phyloP scores from a whole-genome alignment of 1,284 basidiomycete species.

The Calocybe gambosa region DNA sequence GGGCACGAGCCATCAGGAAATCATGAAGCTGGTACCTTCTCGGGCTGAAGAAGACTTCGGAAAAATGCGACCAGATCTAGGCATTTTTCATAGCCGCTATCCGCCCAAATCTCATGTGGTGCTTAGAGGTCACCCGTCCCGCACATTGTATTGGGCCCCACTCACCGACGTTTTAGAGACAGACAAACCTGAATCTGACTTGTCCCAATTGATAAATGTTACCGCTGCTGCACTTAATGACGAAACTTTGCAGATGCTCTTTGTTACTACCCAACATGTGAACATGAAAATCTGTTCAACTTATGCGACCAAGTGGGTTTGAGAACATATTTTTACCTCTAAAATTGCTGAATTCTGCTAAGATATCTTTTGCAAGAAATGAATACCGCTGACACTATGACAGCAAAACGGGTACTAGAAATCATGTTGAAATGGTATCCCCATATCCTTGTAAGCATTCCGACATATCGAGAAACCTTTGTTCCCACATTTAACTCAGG shows the following conservation, averaged over 20 bases:
- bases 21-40: background rate
- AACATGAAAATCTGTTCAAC: slow-evolving; percentile 9
- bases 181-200: slow-evolving; percentile 3
- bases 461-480: background rate
- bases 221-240: slow-evolving; percentile 11
- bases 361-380: slow-evolving; percentile 8
- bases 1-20: slow-evolving; percentile 1
- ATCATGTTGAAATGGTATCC: slow-evolving; percentile 11
- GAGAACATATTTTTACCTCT: background rate
- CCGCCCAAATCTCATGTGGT: slow-evolving; percentile 8
- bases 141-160: background rate
- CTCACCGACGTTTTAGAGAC: slow-evolving; percentile 6
- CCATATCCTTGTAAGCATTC: slow-evolving; percentile 8
- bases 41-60: slow-evolving; percentile 9
- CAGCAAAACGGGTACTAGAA: slow-evolving; percentile 7
- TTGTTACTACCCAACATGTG: slow-evolving; percentile 10
- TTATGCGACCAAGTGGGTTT: slow-evolving; percentile 9
- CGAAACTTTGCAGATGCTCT: slow-evolving; percentile 10
- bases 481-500: background rate
- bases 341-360: background rate
- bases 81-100: slow-evolving; percentile 9
- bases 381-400: slow-evolving; percentile 1
- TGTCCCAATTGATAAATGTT: slow-evolving; percentile 5
- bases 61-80: slow-evolving; percentile 1
- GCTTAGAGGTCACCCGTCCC: slow-evolving; percentile 10